Base-by-base conservation (phyloP, 768 basidiomycete species). In the Pleurotus salmoneostramineus region DNA sequence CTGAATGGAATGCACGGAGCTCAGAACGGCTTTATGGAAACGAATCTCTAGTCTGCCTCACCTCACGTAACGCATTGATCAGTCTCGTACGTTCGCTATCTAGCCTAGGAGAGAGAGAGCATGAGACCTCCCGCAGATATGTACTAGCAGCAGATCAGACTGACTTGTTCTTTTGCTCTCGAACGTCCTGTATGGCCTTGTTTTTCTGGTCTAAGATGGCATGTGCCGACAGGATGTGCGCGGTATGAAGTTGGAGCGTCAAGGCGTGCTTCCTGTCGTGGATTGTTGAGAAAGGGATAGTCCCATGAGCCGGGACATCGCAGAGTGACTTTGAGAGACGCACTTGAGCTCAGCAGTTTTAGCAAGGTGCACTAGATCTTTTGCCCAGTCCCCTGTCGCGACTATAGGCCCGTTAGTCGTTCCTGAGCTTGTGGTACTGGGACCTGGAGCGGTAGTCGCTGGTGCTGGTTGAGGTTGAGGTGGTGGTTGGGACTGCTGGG, bases 341-440 rank as follows among this genome's bases (percentile, higher is more conserved):
- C 69, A 93, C 91, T 93, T 93, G 65, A 93, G 79, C 68, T 93
- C 91, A 6, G 91, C 91, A 1, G 89, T 91, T 74, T 90, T 93
- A 5, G 91, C 91, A 8, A 93, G 79, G 54, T 93, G 89, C 34
- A 93, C 87, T 44, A 93, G 79, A 70, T 91, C 89, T 64, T 87
- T 88, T 31, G 89, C 91, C 91, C 91, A 93, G 69, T 93, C 90
- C 6, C 90, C 91, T 15, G 83, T 86, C 3, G 91, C 89, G 50
- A 93, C 79, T 51, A 91, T 71, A n/a, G 87, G 84, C 4, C 64
- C 61, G 35, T 45, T 45, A 45, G 66, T 60, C 14, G 50, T 43
- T 12, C 61, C 58, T 48, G 54, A 56, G 66, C 64, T n/a, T 72
- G 58, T 2, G 65, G 60, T 45, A 62, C 52, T 50, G 61, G 60